These are phyloP conservation scores for Eucalyptus fibrosa DNA, from an alignment of 345 rosid genomes.

Conservation along the genomic window DNA sequence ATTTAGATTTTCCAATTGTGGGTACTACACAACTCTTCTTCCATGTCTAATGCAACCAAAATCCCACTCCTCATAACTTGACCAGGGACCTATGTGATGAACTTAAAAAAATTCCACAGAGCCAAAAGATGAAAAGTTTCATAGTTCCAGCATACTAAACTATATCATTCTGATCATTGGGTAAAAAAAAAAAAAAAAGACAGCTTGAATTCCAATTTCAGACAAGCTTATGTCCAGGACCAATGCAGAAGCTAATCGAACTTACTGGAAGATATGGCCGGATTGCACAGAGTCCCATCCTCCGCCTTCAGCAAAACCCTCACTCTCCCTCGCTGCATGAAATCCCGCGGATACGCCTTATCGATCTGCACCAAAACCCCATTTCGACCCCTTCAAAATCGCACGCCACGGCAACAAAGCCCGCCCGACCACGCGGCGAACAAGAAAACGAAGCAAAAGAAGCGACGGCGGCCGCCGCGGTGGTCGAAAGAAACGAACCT, in stretches of 20 bases:
- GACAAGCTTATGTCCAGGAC: neutral
- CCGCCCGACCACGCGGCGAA: neutral
- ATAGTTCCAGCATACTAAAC: neutral
- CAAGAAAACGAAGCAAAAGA: neutral
- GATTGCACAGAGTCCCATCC: conserved; percentile 73
- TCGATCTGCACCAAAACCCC: conserved; percentile 31
- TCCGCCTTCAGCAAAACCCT: conserved; percentile 70
- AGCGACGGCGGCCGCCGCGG: neutral
- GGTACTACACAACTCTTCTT: neutral
- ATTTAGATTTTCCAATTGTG: neutral
- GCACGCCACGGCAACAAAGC: no score
- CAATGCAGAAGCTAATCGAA: neutral
- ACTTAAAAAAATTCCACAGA: neutral
- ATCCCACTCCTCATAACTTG: neutral
- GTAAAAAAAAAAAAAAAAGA: neutral
- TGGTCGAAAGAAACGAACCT: conserved; percentile 18
- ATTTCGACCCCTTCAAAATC: neutral
- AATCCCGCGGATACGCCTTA: conserved; percentile 91
- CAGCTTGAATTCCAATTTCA: neutral
- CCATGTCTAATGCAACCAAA: neutral
- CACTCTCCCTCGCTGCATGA: conserved; percentile 91
- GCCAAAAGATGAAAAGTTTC: neutral
- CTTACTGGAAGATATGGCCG: conserved; percentile 76
- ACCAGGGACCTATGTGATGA: neutral
- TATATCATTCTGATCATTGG: neutral